Base-by-base conservation (phyloP, 306 rosid species). In the Sesbania bispinosa region DNA sequence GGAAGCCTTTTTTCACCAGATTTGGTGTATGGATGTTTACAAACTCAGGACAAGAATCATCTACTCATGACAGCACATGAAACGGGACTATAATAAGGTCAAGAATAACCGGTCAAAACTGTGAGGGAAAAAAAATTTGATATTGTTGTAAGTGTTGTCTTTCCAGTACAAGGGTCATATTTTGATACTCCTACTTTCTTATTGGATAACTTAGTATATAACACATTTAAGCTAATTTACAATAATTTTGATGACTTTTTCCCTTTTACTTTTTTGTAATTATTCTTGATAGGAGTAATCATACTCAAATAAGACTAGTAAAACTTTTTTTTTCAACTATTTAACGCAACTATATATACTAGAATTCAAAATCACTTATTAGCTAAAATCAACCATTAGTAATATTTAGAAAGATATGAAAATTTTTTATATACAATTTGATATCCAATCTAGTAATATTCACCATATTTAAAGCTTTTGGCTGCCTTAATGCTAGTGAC, bases 21-120 rank as follows among this genome's bases (percentile, higher is more conserved):
- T 82, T 78, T 88, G 86, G 79, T 45, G 83, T 48, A 27, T 81
- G 62, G 79, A 21, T 73, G 74, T 76, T 65, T 42, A 70, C 71
- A 79, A 71, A 51, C 68, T 36, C 13, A 45, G 63, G 18, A 63
- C 20, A 18, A 19, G 62, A 47, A 4, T 18, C 77, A 36, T 52
- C 39, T 48, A 46, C 18, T 67, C 51, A 27, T 65, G 77, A 41
- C 63, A 68, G 74, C 79, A 53, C 85, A 80, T 82, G 79, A 76
- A 51, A 30, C 14, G 38, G 61, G 72, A 32, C 15, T 26, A 11
- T 16, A 60, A 18, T 8, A 41, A 27, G 54, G 30, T 62, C 24
- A 76, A 38, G 41, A 10, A n/a, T 39, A 76, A 72, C 67, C 51
- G 21, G 81, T 73, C 85, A 87, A 84, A 81, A 67, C 50, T 23